Evolutionary conservation across 2,329 filamentous ascomycete species (phyloP).

Genomic region (Trichoderma sp.): DNA sequence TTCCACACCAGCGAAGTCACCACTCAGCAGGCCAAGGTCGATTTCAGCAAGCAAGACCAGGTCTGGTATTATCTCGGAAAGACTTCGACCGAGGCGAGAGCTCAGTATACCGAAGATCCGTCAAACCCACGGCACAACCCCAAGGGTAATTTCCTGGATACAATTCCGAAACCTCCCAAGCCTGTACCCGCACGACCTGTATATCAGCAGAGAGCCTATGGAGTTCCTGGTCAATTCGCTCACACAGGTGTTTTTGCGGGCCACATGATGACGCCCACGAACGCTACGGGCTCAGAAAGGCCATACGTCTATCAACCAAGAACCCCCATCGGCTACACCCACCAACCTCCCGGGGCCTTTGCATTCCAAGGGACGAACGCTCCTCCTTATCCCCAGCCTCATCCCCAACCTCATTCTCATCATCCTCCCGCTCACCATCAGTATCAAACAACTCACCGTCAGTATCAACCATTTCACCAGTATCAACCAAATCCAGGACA

Average conservation of each 20-base stretch:
- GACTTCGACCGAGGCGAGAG: conserved; percentile 82
- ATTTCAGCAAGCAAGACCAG: conserved; percentile 69
- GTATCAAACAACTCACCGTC: not conserved
- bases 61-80: conserved; percentile 87
- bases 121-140: conserved; percentile 57
- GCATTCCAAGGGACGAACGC: conserved; percentile 29
- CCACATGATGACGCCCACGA: conserved; percentile 55
- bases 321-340: conserved; percentile 28
- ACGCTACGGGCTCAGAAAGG: conserved; percentile 45
- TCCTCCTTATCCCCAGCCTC: not conserved
- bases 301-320: conserved; percentile 14
- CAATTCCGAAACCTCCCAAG: conserved; percentile 55
- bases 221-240: conserved; percentile 15
- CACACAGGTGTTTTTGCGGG: conserved; percentile 46
- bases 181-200: conserved; percentile 31
- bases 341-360: conserved; percentile 25
- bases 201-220: conserved; percentile 30
- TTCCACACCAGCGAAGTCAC: conserved; percentile 63
- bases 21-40: conserved; percentile 66
- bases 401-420: not conserved
- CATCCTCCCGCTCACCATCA: not conserved
- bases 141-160: conserved; percentile 70
- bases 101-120: conserved; percentile 84
- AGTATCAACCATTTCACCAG: not conserved
- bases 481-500: conserved; percentile 20